Conservation (phyloP, 2,329 filamentous ascomycete species). For the Camillea tinctor region DNA sequence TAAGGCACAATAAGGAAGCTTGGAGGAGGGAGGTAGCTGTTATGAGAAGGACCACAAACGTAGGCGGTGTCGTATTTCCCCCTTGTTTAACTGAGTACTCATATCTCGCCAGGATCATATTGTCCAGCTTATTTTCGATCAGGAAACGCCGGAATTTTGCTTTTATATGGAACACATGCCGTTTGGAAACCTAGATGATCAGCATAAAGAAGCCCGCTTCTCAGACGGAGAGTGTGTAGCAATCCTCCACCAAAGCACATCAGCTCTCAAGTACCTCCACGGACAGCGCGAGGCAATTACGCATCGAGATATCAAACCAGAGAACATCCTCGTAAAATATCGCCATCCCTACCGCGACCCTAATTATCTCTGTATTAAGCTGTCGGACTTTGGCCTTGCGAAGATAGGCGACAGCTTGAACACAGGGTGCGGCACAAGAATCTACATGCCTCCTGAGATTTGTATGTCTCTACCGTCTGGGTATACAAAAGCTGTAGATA, state of each 20-base stretch:
- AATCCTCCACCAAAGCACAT: neutral
- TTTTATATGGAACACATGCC: no score
- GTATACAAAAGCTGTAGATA: conserved; percentile 1
- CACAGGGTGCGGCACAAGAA: neutral
- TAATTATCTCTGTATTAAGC: no score
- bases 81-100: no score
- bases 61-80: neutral
- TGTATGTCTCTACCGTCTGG: neutral
- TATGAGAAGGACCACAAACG: neutral
- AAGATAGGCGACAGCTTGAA: neutral
- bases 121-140: no score
- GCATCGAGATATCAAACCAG: conserved; percentile 1
- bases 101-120: no score
- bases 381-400: conserved; percentile 2
- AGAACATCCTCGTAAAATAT: neutral
- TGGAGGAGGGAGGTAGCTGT: neutral
- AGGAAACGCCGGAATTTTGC: no score
- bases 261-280: conserved; percentile 2
- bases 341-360: neutral
- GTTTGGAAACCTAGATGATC: conserved; percentile 3
- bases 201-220: neutral
- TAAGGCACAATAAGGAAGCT: neutral
- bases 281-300: neutral
- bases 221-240: neutral
- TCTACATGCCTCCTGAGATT: conserved; percentile 2